These are phyloP conservation scores for Barnettozyma pratensis DNA, from an alignment of 805 yeast genomes.

Conservation along the genomic window DNA sequence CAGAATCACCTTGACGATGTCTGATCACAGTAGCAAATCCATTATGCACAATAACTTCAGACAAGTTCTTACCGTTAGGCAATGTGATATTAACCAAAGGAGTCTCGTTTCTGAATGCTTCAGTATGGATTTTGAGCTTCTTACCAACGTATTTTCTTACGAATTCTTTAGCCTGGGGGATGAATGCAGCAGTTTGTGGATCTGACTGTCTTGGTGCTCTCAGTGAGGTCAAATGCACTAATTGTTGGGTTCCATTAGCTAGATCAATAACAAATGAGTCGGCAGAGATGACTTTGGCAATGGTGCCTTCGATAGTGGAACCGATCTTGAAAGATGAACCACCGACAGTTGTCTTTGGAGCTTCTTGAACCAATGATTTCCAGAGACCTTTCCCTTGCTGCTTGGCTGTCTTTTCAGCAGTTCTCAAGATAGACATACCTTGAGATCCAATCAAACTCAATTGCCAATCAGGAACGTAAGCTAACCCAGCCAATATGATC, in stretches of 20 bases:
- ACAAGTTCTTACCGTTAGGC: slow-evolving; percentile 52
- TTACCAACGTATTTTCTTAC: slow-evolving; percentile 72
- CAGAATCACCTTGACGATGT: slow-evolving; percentile 69
- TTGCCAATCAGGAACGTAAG: slow-evolving; percentile 79
- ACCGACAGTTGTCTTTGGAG: slow-evolving; percentile 11
- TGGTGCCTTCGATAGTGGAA: slow-evolving; percentile 45
- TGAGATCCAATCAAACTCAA: slow-evolving; percentile 60
- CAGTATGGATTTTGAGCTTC: slow-evolving; percentile 53
- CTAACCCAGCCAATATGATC: slow-evolving; percentile 64
- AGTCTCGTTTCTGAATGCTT: slow-evolving; percentile 65
- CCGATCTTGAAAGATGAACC: slow-evolving; percentile 36
- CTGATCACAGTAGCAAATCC: slow-evolving; percentile 78
- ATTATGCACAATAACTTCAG: slow-evolving; percentile 50
- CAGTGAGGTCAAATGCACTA: slow-evolving; percentile 72
- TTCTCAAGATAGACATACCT: slow-evolving; percentile 56
- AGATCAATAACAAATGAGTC: slow-evolving; percentile 60
- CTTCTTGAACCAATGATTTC: slow-evolving; percentile 32
- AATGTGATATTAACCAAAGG: slow-evolving; percentile 56
- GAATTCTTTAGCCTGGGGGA: slow-evolving; percentile 66
- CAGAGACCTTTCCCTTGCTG: slow-evolving; percentile 52
- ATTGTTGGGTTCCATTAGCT: slow-evolving; percentile 38
- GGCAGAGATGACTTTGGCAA: slow-evolving; percentile 58
- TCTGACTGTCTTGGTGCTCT: slow-evolving; percentile 71
- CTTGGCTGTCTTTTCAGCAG: slow-evolving; percentile 60
- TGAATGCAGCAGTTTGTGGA: slow-evolving; percentile 45